A percentile compares a stretch with the other conserved stretches of the same genome.
Conservation (phyloP, 345 rosid species). For the Orychophragmus violaceus region DNA sequence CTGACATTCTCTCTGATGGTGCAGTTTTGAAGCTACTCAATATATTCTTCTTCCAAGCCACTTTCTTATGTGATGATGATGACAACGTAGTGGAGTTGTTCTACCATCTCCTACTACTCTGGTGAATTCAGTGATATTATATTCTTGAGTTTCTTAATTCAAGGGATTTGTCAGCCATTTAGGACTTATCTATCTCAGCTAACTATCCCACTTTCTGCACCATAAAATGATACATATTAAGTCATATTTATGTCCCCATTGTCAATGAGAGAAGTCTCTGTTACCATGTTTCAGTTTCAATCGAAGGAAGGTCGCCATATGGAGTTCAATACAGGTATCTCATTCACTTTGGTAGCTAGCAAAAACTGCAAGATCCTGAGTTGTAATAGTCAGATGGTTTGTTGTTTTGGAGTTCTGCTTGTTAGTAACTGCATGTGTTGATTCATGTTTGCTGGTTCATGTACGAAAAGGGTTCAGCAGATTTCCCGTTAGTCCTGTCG, state of each 20-base stretch:
- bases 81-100: slow-evolving; percentile 30
- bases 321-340: slow-evolving; percentile 21
- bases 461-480: not conserved
- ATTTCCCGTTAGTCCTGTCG: not conserved
- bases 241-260: slow-evolving; percentile 10
- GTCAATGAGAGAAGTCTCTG: slow-evolving; percentile 3
- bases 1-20: slow-evolving; percentile 13
- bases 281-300: slow-evolving; percentile 20
- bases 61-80: slow-evolving; percentile 16
- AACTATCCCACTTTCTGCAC: slow-evolving; percentile 28
- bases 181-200: not conserved
- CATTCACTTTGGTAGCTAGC: not conserved
- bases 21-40: slow-evolving; percentile 23
- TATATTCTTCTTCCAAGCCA: slow-evolving; percentile 31
- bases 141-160: slow-evolving; percentile 25
- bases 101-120: slow-evolving; percentile 35
- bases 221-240: not conserved
- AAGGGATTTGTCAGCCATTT: slow-evolving; percentile 18
- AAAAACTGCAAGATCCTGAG: not conserved
- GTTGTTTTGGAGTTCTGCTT: slow-evolving; percentile 5
- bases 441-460: slow-evolving; percentile 4
- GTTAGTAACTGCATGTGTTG: slow-evolving; percentile 8
- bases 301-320: not conserved
- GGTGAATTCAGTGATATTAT: slow-evolving; percentile 19
- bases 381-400: not conserved